Percentiles rank a stretch among this genome's conserved stretches.
These are phyloP conservation scores for Pleoardoris graminearum DNA, from an alignment of 2,329 filamentous ascomycete genomes.

Conservation along the genomic window DNA sequence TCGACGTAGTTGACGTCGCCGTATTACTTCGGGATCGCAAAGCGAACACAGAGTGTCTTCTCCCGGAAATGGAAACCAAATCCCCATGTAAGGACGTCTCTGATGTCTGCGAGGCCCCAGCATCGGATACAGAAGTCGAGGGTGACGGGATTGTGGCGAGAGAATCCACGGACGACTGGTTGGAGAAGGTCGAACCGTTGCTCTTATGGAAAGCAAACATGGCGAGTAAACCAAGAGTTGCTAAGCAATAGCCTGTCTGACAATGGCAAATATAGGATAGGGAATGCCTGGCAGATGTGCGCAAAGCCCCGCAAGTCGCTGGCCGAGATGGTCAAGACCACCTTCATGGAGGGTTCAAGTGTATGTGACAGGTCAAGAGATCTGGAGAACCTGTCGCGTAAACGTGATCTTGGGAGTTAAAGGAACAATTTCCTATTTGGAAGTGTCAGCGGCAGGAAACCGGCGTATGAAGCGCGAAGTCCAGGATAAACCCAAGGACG, in stretches of 20 bases:
- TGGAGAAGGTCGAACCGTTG: conserved; percentile 33
- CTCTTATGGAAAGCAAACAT: conserved; percentile 46
- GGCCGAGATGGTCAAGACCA: conserved; percentile 22
- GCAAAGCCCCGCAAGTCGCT: conserved; percentile 34
- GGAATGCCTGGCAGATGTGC: conserved; percentile 26
- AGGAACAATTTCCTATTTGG: conserved; percentile 18
- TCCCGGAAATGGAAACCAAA: conserved; percentile 34
- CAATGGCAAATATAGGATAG: conserved; percentile 25
- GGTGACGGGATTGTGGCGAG: conserved; percentile 25
- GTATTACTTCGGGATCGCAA: conserved; percentile 46
- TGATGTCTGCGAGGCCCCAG: conserved; percentile 30
- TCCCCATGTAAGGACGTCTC: conserved; percentile 30
- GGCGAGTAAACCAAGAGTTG: conserved; percentile 17
- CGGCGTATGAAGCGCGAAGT: conserved; percentile 23
- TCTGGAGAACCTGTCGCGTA: conserved; percentile 30
- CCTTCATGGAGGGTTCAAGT: conserved; percentile 32
- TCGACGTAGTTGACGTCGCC: conserved; percentile 38
- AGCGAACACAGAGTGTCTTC: conserved; percentile 43
- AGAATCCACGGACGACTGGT: conserved; percentile 41
- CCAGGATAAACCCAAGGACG: conserved; percentile 15
- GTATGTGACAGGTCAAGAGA: neutral
- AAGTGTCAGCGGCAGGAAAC: conserved; percentile 32
- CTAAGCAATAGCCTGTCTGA: conserved; percentile 12
- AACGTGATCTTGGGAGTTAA: conserved; percentile 29
- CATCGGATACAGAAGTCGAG: conserved; percentile 28